A percentile compares a stretch with the other conserved stretches of the same genome.
Evolutionary conservation across 352 stramenopile species (phyloP).

Genomic region (Globisporangium nagaii): DNA sequence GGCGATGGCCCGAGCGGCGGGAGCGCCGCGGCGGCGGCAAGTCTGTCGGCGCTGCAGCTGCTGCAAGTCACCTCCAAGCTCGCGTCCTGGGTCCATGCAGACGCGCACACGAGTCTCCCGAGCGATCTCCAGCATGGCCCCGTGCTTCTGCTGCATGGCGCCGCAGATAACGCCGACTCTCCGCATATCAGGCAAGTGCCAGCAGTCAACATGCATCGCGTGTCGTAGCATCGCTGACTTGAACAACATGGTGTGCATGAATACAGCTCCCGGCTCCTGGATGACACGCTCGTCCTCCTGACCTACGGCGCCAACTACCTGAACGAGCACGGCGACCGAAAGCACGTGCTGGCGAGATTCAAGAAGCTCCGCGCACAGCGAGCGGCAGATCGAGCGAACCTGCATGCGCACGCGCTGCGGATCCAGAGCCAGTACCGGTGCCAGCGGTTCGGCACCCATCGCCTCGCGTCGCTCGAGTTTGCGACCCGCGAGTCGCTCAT

Average conservation of each 20-base stretch:
- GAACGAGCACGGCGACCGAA: slow-evolving; percentile 12
- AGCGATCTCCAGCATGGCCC: slow-evolving; percentile 22
- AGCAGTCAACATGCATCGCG: no score
- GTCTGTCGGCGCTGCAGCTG: slow-evolving; percentile 15
- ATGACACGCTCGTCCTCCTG: slow-evolving; percentile 43
- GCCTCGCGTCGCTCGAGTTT: slow-evolving; percentile 32
- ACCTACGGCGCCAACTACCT: slow-evolving; percentile 40
- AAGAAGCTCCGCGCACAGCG: slow-evolving; percentile 5
- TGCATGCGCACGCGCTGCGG: slow-evolving; percentile 20
- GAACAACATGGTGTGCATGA: not conserved
- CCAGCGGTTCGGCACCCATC: slow-evolving; percentile 43
- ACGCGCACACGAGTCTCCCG: slow-evolving; percentile 20
- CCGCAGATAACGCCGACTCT: slow-evolving; percentile 22
- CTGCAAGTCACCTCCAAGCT: slow-evolving; percentile 18
- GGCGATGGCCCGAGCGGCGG: not conserved
- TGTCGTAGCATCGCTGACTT: no score
- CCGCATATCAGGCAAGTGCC: slow-evolving; percentile 27
- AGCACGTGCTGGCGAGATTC: slow-evolving; percentile 11
- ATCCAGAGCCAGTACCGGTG: slow-evolving; percentile 31
- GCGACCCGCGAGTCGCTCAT: slow-evolving; percentile 33
- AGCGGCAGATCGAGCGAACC: slow-evolving; percentile 3
- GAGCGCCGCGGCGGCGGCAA: not conserved
- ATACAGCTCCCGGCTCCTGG: slow-evolving; percentile 21
- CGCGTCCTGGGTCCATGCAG: slow-evolving; percentile 15
- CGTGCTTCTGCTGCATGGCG: slow-evolving; percentile 22